phyloP scores from a whole-genome alignment of 768 basidiomycete species.

The Termitomyces sp. region DNA sequence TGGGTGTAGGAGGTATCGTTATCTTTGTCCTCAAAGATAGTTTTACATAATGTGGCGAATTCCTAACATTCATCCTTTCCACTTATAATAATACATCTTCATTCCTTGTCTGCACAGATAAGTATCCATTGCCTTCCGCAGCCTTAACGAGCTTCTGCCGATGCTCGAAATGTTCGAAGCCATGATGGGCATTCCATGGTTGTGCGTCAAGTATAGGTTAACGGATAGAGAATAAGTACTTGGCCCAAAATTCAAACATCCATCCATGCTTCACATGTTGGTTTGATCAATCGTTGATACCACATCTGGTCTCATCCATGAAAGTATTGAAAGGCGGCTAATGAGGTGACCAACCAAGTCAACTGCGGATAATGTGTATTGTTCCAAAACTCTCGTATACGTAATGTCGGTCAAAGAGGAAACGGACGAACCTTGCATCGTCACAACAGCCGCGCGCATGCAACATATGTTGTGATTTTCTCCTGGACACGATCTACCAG shows the following conservation, averaged over 20 bases:
- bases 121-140: background rate
- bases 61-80: slow-evolving; percentile 7
- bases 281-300: background rate
- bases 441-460: background rate
- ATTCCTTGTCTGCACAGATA: background rate
- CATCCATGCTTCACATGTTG: background rate
- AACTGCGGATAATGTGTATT: background rate
- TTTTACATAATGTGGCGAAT: slow-evolving; percentile 9
- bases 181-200: background rate
- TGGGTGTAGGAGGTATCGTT: slow-evolving; percentile 6
- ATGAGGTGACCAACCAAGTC: background rate
- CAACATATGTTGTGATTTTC: background rate
- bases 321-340: background rate
- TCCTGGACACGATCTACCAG: background rate
- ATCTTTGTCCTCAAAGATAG: slow-evolving; percentile 1
- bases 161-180: background rate
- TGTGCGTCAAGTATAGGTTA: background rate
- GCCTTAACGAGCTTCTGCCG: background rate
- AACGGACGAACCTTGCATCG: background rate
- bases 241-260: background rate
- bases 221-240: background rate
- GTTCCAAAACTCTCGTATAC: background rate
- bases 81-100: slow-evolving; percentile 9
- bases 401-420: background rate
- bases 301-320: background rate